Evolutionary conservation across 164 flowering plant species (phyloP).

Genomic region (Paratinospora sagittata): DNA sequence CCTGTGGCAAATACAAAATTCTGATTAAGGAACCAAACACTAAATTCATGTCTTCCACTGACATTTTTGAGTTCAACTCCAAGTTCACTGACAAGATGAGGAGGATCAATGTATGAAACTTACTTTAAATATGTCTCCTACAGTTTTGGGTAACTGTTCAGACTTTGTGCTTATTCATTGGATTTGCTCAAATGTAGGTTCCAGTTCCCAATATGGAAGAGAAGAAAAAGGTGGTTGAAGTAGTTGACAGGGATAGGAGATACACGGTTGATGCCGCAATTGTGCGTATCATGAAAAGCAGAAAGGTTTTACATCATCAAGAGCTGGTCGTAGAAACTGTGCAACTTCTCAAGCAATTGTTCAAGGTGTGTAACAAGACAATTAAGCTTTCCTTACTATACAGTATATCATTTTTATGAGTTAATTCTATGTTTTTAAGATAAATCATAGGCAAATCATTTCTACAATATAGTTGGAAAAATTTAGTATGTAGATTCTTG

Average conservation of each 20-base stretch:
- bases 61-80: conserved; percentile 33
- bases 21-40: conserved; percentile 32
- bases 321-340: conserved; percentile 34
- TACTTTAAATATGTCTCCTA: not conserved
- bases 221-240: conserved; percentile 32
- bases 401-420: not conserved
- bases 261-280: conserved; percentile 39
- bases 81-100: conserved; percentile 35
- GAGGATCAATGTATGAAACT: conserved; percentile 26
- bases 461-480: not conserved
- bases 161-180: not conserved
- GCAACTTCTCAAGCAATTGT: conserved; percentile 30
- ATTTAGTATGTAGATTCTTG: not conserved
- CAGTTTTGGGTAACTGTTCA: not conserved
- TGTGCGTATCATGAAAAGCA: conserved; percentile 42
- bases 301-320: conserved; percentile 37
- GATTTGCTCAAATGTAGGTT: conserved; percentile 17
- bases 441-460: not conserved
- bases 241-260: conserved; percentile 32
- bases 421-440: not conserved
- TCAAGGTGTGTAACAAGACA: conserved; percentile 25
- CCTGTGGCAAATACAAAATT: conserved; percentile 39
- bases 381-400: not conserved
- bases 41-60: conserved; percentile 27
- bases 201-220: conserved; percentile 40